These are phyloP conservation scores for Sphagnurus paluster DNA, from an alignment of 1,284 basidiomycete genomes.

Conservation along the genomic window DNA sequence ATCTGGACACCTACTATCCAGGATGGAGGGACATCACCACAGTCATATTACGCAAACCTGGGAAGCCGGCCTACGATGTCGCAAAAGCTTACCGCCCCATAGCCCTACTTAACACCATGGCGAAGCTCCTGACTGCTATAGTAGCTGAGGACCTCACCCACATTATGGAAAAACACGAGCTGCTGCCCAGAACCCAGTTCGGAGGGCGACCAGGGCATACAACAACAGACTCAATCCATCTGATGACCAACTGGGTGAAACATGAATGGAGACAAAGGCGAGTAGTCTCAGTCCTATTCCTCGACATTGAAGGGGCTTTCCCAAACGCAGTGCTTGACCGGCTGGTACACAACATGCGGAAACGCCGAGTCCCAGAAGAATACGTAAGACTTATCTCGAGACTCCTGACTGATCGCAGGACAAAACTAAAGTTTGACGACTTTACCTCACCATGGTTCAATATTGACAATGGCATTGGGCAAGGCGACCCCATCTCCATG, in stretches of 20 bases:
- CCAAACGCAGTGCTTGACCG: conserved; percentile 25
- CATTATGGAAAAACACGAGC: conserved; percentile 15
- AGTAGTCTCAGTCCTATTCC: conserved; percentile 21
- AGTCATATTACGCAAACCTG: conserved; percentile 23
- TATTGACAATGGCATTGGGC: conserved; percentile 28
- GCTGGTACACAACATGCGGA: conserved; percentile 32
- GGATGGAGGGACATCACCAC: conserved; percentile 15
- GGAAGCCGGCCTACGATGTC: conserved; percentile 25
- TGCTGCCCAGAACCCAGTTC: conserved; percentile 32
- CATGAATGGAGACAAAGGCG: conserved; percentile 28
- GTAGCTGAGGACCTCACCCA: conserved; percentile 9
- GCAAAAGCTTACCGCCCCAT: conserved; percentile 30
- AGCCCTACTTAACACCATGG: conserved; percentile 27
- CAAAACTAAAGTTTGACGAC: conserved; percentile 30
- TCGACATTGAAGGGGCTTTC: conserved; percentile 35
- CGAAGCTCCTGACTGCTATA: conserved; percentile 9
- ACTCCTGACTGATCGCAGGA: conserved; percentile 21
- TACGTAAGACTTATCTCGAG: conserved; percentile 20
- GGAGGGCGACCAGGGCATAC: conserved; percentile 33
- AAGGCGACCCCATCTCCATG: conserved; percentile 31
- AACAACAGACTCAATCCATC: conserved; percentile 29
- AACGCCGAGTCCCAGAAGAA: conserved; percentile 15
- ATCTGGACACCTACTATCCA: conserved; percentile 18
- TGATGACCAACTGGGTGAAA: conserved; percentile 29
- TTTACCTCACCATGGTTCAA: conserved; percentile 22